Percentiles rank a stretch among this genome's conserved stretches.
Evolutionary conservation across 192 early-diverging fungal genomes (phyloP).

Genomic region (Polychytrium aggregatum): DNA sequence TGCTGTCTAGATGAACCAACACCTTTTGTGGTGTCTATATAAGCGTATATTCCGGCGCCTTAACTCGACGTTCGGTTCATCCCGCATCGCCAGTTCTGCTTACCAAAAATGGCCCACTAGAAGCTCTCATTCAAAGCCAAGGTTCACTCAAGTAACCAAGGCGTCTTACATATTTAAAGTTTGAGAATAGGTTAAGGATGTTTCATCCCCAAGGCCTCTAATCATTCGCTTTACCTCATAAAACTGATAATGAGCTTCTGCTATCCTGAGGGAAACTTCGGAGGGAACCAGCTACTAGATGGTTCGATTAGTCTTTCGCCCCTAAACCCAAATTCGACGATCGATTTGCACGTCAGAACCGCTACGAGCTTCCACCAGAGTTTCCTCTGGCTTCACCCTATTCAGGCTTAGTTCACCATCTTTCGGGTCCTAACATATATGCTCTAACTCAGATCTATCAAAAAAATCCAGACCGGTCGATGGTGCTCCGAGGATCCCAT

Average conservation of each 20-base stretch:
- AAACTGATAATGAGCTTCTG: constrained; percentile 65
- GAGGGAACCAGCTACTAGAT: constrained; percentile 77
- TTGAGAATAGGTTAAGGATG: no score
- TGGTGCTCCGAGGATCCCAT: background rate
- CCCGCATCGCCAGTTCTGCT: constrained; percentile 80
- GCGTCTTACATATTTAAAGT: constrained; percentile 76
- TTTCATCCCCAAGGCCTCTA: no score
- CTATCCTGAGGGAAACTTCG: constrained; percentile 76
- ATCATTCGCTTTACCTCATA: constrained; percentile 77
- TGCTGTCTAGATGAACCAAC: no score
- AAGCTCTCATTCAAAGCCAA: no score
- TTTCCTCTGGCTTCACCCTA: constrained; percentile 73
- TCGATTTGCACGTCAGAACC: constrained; percentile 69
- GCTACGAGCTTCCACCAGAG: no score
- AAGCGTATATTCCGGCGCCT: constrained; percentile 65
- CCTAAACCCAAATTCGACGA: constrained; percentile 72
- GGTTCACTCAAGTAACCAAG: constrained; percentile 56
- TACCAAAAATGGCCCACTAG: constrained; percentile 84
- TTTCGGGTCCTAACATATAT: no score
- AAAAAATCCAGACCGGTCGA: background rate
- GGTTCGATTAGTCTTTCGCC: constrained; percentile 76
- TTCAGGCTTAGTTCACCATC: no score
- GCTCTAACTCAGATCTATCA: no score
- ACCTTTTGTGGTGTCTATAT: no score
- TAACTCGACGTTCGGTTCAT: no score